Percentiles rank a stretch among this genome's conserved stretches.
Conservation (phyloP, 306 rosid genomes). For the cucumber (Cucumis sativus) region Cucumber_9930_V3 NC_026657.2:30074501-30075000, state of each 20-base stretch:
- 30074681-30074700: conserved; percentile 23
- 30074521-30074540: conserved; percentile 47
- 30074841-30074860: conserved; percentile 8
- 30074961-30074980: conserved; percentile 20
- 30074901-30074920: conserved; percentile 26
- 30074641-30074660: conserved; percentile 12
- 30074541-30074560: conserved; percentile 20
- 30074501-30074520: conserved; percentile 55
- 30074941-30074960: conserved; percentile 17
- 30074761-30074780: conserved; percentile 5
- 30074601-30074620: conserved; percentile 13
- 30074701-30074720: conserved; percentile 12
- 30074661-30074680: conserved; percentile 3
- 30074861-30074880: conserved; percentile 6
- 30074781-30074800: conserved; percentile 7
- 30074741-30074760: conserved; percentile 32
- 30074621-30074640: conserved; percentile 2
- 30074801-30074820: neutral
- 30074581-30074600: conserved; percentile 6
- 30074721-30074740: conserved; percentile 47
- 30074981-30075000: conserved; percentile 16
- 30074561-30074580: conserved; percentile 14
- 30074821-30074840: conserved; percentile 32
- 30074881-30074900: conserved; percentile 16
- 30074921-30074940: conserved; percentile 25